A percentile compares a stretch with the other conserved stretches of the same genome.
phyloP scores from a whole-genome alignment of 176 grass and related monocot genomes.

The bread wheat (Triticum aestivum) region DNA sequence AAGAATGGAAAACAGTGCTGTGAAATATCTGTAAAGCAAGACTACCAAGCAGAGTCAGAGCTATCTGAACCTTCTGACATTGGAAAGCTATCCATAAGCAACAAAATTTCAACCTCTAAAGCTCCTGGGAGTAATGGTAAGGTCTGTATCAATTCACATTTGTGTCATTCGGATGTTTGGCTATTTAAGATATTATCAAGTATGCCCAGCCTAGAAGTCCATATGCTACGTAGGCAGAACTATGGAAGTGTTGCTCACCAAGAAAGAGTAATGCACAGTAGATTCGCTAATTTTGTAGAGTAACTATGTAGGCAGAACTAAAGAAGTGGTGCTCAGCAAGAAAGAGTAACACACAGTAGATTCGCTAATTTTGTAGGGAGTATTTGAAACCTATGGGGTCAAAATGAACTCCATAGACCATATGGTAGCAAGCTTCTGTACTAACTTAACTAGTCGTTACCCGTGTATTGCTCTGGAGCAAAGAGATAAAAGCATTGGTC shows the following conservation, averaged over 20 bases:
- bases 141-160: constrained; percentile 67
- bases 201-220: neutral
- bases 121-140: constrained; percentile 67
- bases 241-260: neutral
- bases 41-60: constrained; percentile 24
- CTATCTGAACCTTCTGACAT: constrained; percentile 28
- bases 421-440: neutral
- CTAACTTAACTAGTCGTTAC: neutral
- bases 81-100: constrained; percentile 16
- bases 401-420: neutral
- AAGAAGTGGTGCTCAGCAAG: neutral
- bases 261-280: neutral
- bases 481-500: neutral
- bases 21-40: constrained; percentile 29
- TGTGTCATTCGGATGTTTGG: neutral
- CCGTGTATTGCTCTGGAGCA: neutral
- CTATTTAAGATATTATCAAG: neutral
- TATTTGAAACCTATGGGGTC: neutral
- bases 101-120: constrained; percentile 24
- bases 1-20: constrained; percentile 51
- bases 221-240: neutral
- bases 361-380: neutral
- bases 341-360: neutral
- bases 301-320: neutral
- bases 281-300: neutral